Conservation (phyloP, 768 basidiomycete species). For the Suillus weaverae region DNA sequence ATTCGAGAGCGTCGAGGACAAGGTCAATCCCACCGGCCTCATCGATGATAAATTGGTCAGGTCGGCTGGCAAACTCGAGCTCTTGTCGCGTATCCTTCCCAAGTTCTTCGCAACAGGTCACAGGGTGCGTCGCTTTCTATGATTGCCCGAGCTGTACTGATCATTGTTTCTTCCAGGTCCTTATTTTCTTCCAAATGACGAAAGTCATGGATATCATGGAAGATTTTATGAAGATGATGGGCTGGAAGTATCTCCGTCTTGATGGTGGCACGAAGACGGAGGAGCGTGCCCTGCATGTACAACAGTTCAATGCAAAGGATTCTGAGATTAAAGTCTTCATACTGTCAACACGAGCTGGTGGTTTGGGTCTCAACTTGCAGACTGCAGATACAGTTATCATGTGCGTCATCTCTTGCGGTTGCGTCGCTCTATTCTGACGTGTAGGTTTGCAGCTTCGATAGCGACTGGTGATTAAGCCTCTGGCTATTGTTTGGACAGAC, state of each 20-base stretch:
- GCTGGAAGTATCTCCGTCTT: slow-evolving; percentile 86
- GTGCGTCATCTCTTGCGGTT: slow-evolving; percentile 42
- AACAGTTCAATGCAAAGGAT: slow-evolving; percentile 84
- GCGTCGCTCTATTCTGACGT: slow-evolving; percentile 12
- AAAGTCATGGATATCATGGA: slow-evolving; percentile 99
- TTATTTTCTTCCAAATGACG: slow-evolving; percentile 99
- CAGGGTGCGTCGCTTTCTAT: slow-evolving; percentile 51
- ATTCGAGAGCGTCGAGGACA: slow-evolving; percentile 94
- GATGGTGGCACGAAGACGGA: slow-evolving; percentile 97
- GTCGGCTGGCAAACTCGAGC: slow-evolving; percentile 90
- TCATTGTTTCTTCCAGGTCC: slow-evolving; percentile 52
- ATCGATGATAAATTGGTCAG: slow-evolving; percentile 87
- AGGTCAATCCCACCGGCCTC: slow-evolving; percentile 78
- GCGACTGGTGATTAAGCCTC: slow-evolving; percentile 53
- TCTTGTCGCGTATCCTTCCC: slow-evolving; percentile 87
- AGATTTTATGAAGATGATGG: slow-evolving; percentile 87
- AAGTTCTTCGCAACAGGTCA: slow-evolving; percentile 94
- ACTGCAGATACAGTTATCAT: slow-evolving; percentile 97
- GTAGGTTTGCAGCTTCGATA: slow-evolving; percentile 59
- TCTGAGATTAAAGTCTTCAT: slow-evolving; percentile 93
- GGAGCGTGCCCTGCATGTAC: slow-evolving; percentile 85
- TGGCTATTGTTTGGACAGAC: not conserved
- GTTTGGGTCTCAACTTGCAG: slow-evolving; percentile 91
- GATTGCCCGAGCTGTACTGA: not conserved
- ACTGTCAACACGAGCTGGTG: slow-evolving; percentile 90